Percentiles rank a stretch among this genome's conserved stretches.
Evolutionary conservation across 1,139 yeast genomes (phyloP).

Genomic region (Suhomyces maxii): DNA sequence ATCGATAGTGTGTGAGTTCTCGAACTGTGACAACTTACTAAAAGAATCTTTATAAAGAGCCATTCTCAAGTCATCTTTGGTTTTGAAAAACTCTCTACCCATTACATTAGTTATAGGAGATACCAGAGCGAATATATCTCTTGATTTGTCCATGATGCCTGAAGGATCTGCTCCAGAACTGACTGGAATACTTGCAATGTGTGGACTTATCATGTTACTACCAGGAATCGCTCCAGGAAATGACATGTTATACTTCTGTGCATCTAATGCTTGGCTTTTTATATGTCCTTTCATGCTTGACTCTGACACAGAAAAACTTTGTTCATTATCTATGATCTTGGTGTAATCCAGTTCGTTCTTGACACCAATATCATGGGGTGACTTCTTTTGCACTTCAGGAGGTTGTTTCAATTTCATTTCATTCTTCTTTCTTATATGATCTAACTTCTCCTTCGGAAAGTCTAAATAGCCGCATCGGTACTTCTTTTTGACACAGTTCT

Average conservation of each 20-base stretch:
- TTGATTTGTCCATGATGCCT: slow-evolving; percentile 1
- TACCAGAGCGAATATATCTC: slow-evolving; percentile 17
- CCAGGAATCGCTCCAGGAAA: background rate
- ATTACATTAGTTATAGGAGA: slow-evolving; percentile 13
- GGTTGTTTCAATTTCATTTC: slow-evolving; percentile 18
- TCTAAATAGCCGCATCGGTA: slow-evolving; percentile 46
- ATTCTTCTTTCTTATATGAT: slow-evolving; percentile 35
- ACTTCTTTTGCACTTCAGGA: background rate
- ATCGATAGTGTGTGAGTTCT: slow-evolving; percentile 1
- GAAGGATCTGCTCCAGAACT: background rate
- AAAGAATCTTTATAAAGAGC: slow-evolving; percentile 23
- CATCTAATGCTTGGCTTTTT: background rate
- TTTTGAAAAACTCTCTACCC: slow-evolving; percentile 16
- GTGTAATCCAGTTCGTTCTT: background rate
- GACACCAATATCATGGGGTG: slow-evolving; percentile 4
- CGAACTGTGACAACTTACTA: slow-evolving; percentile 10
- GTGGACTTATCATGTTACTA: background rate
- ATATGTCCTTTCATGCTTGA: background rate
- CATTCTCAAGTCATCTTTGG: slow-evolving; percentile 20
- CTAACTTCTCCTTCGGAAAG: slow-evolving; percentile 39
- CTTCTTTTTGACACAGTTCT: slow-evolving; percentile 39
- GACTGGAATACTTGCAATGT: background rate
- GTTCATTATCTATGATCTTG: background rate
- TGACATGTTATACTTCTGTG: background rate
- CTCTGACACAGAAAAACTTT: background rate